Evolutionary conservation across 2,329 filamentous ascomycete species (phyloP).

Genomic region (Bipolaris victoriae): DNA sequence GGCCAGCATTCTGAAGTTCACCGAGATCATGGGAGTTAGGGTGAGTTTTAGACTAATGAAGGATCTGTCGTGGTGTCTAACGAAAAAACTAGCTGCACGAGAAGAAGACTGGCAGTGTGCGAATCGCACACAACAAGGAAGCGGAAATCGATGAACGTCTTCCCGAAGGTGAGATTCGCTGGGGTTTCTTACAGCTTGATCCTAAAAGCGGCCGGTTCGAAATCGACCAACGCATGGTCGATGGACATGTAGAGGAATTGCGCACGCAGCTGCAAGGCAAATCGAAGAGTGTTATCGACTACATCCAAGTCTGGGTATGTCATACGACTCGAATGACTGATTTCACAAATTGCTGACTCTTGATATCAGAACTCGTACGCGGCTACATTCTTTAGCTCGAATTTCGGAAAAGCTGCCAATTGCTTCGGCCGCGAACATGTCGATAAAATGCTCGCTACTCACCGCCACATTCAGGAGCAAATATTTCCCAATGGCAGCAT

Average conservation of each 20-base stretch:
- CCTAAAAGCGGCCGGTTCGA: conserved; percentile 37
- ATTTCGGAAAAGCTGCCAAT: conserved; percentile 60
- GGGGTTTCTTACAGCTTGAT: conserved; percentile 43
- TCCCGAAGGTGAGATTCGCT: conserved; percentile 39
- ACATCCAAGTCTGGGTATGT: conserved; percentile 33
- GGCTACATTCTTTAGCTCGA: conserved; percentile 59
- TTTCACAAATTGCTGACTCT: background rate
- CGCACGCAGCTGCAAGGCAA: conserved; percentile 39
- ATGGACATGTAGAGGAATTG: conserved; percentile 39
- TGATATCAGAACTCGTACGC: conserved; percentile 61
- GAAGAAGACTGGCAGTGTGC: conserved; percentile 52
- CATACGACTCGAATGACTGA: background rate
- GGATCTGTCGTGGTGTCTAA: background rate
- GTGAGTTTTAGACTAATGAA: conserved; percentile 13
- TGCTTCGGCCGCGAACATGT: conserved; percentile 61
- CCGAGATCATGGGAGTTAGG: conserved; percentile 51
- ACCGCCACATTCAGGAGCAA: conserved; percentile 57
- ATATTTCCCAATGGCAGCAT: conserved; percentile 52
- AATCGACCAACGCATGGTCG: conserved; percentile 43
- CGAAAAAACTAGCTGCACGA: conserved; percentile 43
- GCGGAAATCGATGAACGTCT: conserved; percentile 29
- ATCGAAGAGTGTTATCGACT: conserved; percentile 42
- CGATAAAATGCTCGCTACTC: conserved; percentile 59
- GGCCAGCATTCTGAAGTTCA: conserved; percentile 52
- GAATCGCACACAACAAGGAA: conserved; percentile 29